Base-by-base conservation (phyloP, 176 grass and related monocot genomes). In the Phoenix dactylifera region DNA sequence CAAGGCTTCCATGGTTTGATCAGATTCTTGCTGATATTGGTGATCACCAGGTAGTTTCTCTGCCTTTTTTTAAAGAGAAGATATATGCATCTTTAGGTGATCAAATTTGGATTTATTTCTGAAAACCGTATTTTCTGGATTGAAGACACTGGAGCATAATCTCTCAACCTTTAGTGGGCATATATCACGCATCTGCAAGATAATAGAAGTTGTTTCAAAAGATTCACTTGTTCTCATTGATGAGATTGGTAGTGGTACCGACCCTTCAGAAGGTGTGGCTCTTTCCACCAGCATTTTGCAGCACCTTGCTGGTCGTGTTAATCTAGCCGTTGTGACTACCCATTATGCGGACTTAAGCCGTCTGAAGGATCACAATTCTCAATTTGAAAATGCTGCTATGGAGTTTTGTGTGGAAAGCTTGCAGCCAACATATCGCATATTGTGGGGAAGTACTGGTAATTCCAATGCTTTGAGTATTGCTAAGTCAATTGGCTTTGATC, bases 381-480 rank as follows among this genome's bases (percentile, higher is more conserved):
- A 67, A 55, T 85, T 85, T 59, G 78, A 89, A 63, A 89, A 89
- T 85, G 86, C 82, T 76, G 82, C 86, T 60, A 89, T 89, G 86
- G 86, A 89, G 15, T 89, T 89, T 58, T 89, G 71, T 61, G 26
- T 85, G 54, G 51, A 82, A 75, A 89, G 81, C 52, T 62, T 89
- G 35, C 82, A 89, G 58, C 81, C 86, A 58, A 89, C 86, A 65
- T 89, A 85, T 50, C 74, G 17, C 51, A 66, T 89, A 30, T 71
- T 85, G 58, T 89, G 86, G 86, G 82, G 86, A 44, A 85, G 78
- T 55, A 79, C 64, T 52, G 86, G 86, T 70, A 76, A 85, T 76
- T 89, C 86, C 4, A 89, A 85, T 85, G 86, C 82, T 49, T 64
- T 89, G 50, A 79, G 74, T 72, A 85, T 85, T 73, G 86, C 82